phyloP scores from a whole-genome alignment of 2,329 filamentous ascomycete genomes.

The Aspergillus hortae region DNA sequence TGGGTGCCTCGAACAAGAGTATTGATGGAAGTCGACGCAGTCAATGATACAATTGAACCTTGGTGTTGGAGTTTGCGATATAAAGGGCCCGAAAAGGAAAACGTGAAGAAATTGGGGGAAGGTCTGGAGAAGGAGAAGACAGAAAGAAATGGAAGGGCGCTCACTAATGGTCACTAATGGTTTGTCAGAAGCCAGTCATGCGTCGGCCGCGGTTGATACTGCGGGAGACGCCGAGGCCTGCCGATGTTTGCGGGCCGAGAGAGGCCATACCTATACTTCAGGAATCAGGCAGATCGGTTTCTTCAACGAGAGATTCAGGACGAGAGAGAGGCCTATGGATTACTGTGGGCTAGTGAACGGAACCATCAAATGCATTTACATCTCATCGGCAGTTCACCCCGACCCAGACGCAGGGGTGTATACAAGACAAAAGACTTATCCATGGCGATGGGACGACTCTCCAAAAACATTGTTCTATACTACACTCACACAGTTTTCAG shows the following conservation, averaged over 20 bases:
- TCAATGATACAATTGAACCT: neutral
- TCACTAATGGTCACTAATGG: constrained; percentile 19
- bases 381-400: neutral
- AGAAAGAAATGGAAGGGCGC: constrained; percentile 5
- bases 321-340: too few relatives aligned
- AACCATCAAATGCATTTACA: too few relatives aligned
- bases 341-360: too few relatives aligned
- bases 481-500: too few relatives aligned
- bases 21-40: neutral
- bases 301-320: too few relatives aligned
- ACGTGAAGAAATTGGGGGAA: neutral
- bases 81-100: neutral
- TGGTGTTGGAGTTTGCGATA: too few relatives aligned
- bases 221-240: constrained; percentile 9
- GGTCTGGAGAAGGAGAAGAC: constrained; percentile 3
- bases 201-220: neutral
- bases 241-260: neutral
- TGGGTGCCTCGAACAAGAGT: neutral
- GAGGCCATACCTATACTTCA: too few relatives aligned
- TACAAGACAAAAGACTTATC: too few relatives aligned
- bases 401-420: neutral
- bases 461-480: too few relatives aligned
- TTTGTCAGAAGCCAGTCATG: constrained; percentile 16
- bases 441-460: too few relatives aligned
- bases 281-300: too few relatives aligned